A percentile compares a stretch with the other conserved stretches of the same genome.
Evolutionary conservation across 305 asterid species (phyloP).

Genomic region (Fraxinus xanthoxyloides): DNA sequence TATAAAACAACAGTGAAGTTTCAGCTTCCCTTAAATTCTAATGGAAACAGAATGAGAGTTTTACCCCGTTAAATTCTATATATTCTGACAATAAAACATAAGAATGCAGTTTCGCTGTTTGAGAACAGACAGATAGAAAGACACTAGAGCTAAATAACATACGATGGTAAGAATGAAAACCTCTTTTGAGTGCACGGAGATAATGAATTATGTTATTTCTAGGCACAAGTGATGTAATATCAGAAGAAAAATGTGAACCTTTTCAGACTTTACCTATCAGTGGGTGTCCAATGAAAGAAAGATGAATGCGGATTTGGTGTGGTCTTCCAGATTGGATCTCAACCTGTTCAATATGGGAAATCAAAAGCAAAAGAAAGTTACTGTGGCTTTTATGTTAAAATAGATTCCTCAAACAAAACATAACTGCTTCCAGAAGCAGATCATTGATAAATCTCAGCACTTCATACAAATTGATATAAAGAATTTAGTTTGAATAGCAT

Average conservation of each 20-base stretch:
- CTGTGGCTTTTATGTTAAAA: not conserved
- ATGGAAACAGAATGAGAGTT: not conserved
- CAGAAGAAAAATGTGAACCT: conserved; percentile 13
- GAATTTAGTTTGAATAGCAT: not conserved
- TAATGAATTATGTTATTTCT: conserved; percentile 4
- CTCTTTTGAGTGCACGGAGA: conserved; percentile 4
- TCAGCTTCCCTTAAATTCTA: not conserved
- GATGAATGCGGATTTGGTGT: conserved; percentile 96
- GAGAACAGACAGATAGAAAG: not conserved
- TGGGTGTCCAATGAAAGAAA: conserved; percentile 84
- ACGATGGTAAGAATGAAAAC: not conserved
- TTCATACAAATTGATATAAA: not conserved
- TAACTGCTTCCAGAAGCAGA: not conserved
- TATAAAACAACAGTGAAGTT: conserved; percentile 4
- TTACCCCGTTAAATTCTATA: not conserved
- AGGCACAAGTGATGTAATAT: not conserved
- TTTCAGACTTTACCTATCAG: conserved; percentile 47
- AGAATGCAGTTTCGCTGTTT: not conserved
- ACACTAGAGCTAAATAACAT: conserved; percentile 6
- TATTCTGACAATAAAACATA: not conserved
- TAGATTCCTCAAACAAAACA: conserved; percentile 1
- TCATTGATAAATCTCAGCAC: not conserved
- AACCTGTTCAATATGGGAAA: conserved; percentile 45
- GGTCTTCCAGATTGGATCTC: conserved; percentile 98
- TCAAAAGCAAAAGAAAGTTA: conserved; percentile 6